Evolutionary conservation across 2,329 filamentous ascomycete species (phyloP).

Genomic region (Fusarium siculi): DNA sequence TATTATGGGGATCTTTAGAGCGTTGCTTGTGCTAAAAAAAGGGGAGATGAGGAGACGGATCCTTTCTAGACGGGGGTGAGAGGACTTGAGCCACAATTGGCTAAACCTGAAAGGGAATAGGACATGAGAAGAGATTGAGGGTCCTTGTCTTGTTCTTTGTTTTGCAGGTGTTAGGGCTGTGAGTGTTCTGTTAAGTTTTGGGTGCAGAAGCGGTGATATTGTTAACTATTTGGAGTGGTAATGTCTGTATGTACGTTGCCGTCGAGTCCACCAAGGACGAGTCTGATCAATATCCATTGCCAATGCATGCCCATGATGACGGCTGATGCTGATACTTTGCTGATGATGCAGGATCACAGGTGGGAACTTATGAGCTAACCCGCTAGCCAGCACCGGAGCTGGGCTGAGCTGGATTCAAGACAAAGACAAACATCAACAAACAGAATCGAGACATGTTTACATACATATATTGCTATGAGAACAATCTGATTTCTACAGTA

Average conservation of each 20-base stretch:
- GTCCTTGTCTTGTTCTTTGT: conserved; percentile 10
- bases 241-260: not conserved
- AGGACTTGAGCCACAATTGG: conserved; percentile 17
- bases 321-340: conserved; percentile 14
- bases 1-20: conserved; percentile 25
- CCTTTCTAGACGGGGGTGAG: conserved; percentile 4
- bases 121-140: conserved; percentile 21
- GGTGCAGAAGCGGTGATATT: not conserved
- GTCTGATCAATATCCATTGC: not conserved
- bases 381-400: conserved; percentile 9
- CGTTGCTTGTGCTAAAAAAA: conserved; percentile 32
- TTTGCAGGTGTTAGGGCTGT: conserved; percentile 13
- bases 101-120: conserved; percentile 18
- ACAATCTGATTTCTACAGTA: not conserved
- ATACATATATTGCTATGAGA: not conserved
- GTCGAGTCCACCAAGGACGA: not conserved
- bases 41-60: conserved; percentile 25
- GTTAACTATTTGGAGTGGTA: not conserved
- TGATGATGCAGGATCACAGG: conserved; percentile 18
- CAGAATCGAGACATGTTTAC: not conserved
- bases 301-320: not conserved
- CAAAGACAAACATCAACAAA: not conserved
- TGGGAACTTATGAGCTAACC: conserved; percentile 11
- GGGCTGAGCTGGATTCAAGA: conserved; percentile 4
- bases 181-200: not conserved